Evolutionary conservation across 1,284 basidiomycete species (phyloP).

Genomic region (Golubevia pallescens): DNA sequence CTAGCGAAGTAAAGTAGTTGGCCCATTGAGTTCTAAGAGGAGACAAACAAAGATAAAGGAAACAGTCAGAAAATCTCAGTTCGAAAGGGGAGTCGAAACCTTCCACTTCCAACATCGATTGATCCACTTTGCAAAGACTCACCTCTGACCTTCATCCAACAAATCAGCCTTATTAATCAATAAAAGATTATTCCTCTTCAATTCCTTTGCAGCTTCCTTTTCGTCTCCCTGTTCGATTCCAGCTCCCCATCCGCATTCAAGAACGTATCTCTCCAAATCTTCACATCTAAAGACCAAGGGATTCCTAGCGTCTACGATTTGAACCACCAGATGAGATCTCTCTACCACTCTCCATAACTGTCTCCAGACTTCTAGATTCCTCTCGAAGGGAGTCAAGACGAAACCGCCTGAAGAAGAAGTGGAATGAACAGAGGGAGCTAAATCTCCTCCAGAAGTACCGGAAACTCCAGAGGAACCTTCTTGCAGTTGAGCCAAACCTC

Average conservation of each 20-base stretch:
- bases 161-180: conserved; percentile 64
- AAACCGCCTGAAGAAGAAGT: conserved; percentile 21
- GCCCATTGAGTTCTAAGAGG: conserved; percentile 32
- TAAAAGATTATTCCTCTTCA: conserved; percentile 48
- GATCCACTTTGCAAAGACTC: background rate
- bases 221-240: background rate
- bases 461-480: conserved; percentile 31
- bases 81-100: background rate
- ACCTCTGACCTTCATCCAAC: conserved; percentile 56
- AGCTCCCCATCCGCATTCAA: conserved; percentile 12
- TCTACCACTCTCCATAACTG: conserved; percentile 64
- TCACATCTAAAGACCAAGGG: conserved; percentile 62
- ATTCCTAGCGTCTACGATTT: conserved; percentile 63
- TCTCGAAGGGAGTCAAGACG: conserved; percentile 64
- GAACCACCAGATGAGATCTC: conserved; percentile 57
- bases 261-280: conserved; percentile 60
- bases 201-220: conserved; percentile 22
- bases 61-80: background rate
- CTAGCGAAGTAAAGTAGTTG: conserved; percentile 51
- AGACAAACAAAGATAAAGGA: background rate
- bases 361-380: conserved; percentile 64
- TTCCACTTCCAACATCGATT: background rate
- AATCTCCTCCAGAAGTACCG: background rate
- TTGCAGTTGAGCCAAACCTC: conserved; percentile 57
- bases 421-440: background rate